These are phyloP conservation scores for Themeda triandra DNA, from an alignment of 176 grass and related monocot genomes.

Conservation along the genomic window DNA sequence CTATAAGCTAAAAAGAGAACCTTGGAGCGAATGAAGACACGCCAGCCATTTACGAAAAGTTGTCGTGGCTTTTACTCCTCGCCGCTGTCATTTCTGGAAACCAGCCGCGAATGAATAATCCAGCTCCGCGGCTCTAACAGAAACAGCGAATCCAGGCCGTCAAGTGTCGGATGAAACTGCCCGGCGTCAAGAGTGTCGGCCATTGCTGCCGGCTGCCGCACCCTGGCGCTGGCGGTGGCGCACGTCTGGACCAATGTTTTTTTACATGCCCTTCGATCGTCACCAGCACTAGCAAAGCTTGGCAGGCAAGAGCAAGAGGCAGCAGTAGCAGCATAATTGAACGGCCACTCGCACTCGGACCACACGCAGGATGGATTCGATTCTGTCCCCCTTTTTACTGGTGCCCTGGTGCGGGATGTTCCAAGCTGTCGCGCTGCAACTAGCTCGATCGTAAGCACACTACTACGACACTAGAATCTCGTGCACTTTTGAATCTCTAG, in stretches of 20 bases:
- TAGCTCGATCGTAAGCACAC: conserved; percentile 5
- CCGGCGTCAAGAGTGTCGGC: conserved; percentile 31
- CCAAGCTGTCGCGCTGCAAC: background rate
- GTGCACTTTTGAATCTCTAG: background rate
- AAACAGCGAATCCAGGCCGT: background rate
- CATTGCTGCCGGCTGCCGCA: conserved; percentile 17
- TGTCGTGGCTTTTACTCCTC: background rate
- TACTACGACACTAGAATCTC: background rate
- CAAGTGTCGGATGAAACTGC: conserved; percentile 6
- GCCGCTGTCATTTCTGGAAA: background rate
- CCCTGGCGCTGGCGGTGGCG: too few species aligned
- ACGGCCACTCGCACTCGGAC: conserved; percentile 29
- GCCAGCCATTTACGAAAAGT: background rate
- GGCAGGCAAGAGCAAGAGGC: conserved; percentile 17
- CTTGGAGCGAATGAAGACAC: background rate
- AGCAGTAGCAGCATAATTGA: conserved; percentile 39
- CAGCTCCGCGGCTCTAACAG: background rate
- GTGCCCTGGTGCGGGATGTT: conserved; percentile 9
- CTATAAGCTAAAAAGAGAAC: background rate
- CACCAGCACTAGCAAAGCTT: background rate
- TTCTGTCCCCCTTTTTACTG: background rate
- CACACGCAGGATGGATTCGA: background rate
- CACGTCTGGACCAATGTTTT: background rate
- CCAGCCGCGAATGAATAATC: background rate
- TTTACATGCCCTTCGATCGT: conserved; percentile 22